Evolutionary conservation across 2,329 filamentous ascomycete genomes (phyloP), one percentile per base, ranked within the genome.

Genomic region (Aciculosporium take): DNA sequence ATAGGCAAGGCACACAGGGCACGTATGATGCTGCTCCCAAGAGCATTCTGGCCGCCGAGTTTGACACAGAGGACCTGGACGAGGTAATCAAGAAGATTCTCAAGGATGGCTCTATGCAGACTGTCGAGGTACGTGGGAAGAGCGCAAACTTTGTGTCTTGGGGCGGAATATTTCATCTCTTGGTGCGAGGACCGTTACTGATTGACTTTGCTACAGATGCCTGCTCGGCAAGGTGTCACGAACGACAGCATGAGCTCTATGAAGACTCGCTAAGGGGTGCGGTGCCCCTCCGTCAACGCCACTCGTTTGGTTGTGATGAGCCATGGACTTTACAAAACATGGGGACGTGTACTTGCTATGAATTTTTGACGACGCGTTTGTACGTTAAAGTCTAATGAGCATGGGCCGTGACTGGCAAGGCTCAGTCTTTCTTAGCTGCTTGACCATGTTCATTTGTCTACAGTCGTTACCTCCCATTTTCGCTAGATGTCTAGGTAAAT

Each of bases 1-100:
- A 45, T 45, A 94, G 87, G 62, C 87, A 94, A 60, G 89, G 89
- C 49, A 76, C 75, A 34, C 86, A 94, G 60, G 89, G 89, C 43
- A 73, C 79, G 45, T 68, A 83, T 33, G 83, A 95, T 56, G 65
- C 67, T 8, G 87, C 88, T 7, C 82, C 84, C 51, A 84, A 93
- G 50, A 64, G 69, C 33, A 70, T 70, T 36, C 71, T 98, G 4
- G 80, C 91, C 56, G 81, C 79, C 51, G 88, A 96, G 66, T 98
- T 98, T 53, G 86, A 84, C 51, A 89, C 85, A 12, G 65, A 71
- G 51, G 70, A 79, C 41, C 80, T 86, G 20, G 88, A 95, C 7
- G 83, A 89, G 0, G 79, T 82, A 45, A 81, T 96, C 56, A 76
- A 76, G 64, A 68, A 77, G 64, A 94, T 98, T 48, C 67, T 96